A percentile compares a stretch with the other conserved stretches of the same genome.
phyloP scores from a whole-genome alignment of 352 stramenopile genomes.

The Peronosclerospora sorghi region DNA sequence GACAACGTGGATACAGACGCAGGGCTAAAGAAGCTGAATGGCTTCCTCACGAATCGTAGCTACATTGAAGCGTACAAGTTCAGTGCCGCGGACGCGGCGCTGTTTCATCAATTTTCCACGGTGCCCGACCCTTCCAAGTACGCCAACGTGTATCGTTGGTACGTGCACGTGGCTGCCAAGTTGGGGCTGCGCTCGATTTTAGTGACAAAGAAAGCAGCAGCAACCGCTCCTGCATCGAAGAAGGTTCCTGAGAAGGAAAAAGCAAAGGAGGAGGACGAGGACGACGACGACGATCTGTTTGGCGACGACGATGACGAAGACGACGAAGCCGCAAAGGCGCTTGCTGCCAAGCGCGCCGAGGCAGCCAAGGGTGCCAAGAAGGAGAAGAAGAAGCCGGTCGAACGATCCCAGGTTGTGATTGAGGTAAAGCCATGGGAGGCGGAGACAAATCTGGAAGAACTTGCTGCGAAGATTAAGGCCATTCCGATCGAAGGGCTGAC shows the following conservation, averaged over 20 bases:
- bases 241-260: constrained; percentile 21
- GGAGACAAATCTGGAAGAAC: constrained; percentile 59
- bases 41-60: constrained; percentile 64
- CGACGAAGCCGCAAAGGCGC: constrained; percentile 39
- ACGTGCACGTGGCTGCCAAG: constrained; percentile 52
- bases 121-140: constrained; percentile 38
- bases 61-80: constrained; percentile 78
- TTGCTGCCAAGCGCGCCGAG: constrained; percentile 40
- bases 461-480: constrained; percentile 72
- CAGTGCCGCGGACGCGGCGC: constrained; percentile 42
- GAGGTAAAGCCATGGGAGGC: constrained; percentile 74
- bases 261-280: constrained; percentile 51
- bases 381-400: constrained; percentile 56
- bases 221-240: constrained; percentile 9
- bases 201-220: constrained; percentile 9
- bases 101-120: constrained; percentile 38
- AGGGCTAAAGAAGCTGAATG: constrained; percentile 70
- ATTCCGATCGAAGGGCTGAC: constrained; percentile 55
- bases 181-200: constrained; percentile 37
- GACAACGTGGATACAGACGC: constrained; percentile 46
- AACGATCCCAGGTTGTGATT: constrained; percentile 52
- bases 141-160: constrained; percentile 62
- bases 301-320: constrained; percentile 53
- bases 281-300: constrained; percentile 52
- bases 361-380: constrained; percentile 47